Base-by-base conservation (phyloP, 768 basidiomycete species). In the Leccinum variicolor region DNA sequence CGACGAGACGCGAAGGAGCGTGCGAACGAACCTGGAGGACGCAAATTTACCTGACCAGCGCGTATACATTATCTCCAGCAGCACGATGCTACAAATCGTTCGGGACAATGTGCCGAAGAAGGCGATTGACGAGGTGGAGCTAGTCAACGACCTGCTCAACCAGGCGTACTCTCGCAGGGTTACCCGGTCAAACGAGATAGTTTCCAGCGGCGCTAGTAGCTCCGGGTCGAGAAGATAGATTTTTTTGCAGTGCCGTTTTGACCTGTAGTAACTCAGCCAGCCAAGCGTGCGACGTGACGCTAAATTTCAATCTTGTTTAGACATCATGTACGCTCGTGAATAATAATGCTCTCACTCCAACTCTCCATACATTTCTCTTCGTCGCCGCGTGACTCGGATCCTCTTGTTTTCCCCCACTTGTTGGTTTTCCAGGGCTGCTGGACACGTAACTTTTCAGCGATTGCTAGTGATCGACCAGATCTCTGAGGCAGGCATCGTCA, bases 391-490 rank as follows among this genome's bases (percentile, higher is more conserved):
- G 23, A n/a, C n/a, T n/a, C n/a, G n/a, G n/a, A 23, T 13, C 10
- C 46, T 33, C 33, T 33, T 45, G 13, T n/a, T 9, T 41, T 41
- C 4, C 41, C 8, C 43, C 11, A 21, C 21, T 21, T 21, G 13
- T 47, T 47, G 45, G 45, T 14, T 47, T 23, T 59, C 70, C 68
- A 69, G 0, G 62, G 58, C 48, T 77, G 58, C 47, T 77, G 76
- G 74, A 72, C 71, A 9, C 65, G 74, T 33, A 77, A 75, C 59
- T 76, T 78, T 36, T 6, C 17, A 39, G 8, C 17, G 36, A 9
- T 39, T 2, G n/a, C n/a, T n/a, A n/a, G n/a, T n/a, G 8, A 73
- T 54, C 81, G 33, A 64, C 62, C 31, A 73, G 80, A 9, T 81
- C 79, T 36, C 34, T 6, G 0, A 79, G 77, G 53, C 72, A 67